Evolutionary conservation across 202 grass and related monocot species (phyloP), one percentile per base, ranked within the genome.

Genomic region (Setaria viridis): DNA sequence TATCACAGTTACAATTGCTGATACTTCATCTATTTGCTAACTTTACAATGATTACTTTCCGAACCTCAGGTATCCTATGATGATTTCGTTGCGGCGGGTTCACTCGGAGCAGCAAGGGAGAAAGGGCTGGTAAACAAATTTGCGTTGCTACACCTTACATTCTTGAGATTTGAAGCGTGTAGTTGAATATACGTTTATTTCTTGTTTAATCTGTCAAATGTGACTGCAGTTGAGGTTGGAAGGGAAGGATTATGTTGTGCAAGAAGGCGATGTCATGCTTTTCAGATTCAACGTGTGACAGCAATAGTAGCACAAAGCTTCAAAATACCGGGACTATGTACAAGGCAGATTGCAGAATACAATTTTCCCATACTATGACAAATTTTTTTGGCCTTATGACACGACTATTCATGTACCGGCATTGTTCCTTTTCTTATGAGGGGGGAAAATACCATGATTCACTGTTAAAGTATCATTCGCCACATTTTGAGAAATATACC

Each of bases 201-300:
- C 58, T 48, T 48, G 34, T 75, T 78, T 74, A 74, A 37, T 74
- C 72, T 74, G 29, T 75, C 21, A 76, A 76, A 57, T 85, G 11
- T 89, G 47, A 57, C 71, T 88, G 84, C 88, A 99, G 93, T 49
- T 99, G 91, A 91, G 91, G 66, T 90, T 86, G 76, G 93, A 96
- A 90, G 96, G 96, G 33, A 99, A 99, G 87, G 96, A 99, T 60
- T 99, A 99, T 76, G 41, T 90, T 72, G 91, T 99, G 53, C 81
- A 90, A 87, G 96, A 99, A 94, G 96, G 96, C 76, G 93, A 99
- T 69, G 88, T 99, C 51, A 95, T 99, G 93, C 93, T 99, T 70
- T 99, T 99, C 82, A 85, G 96, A 66, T 99, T 96, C 82, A 99
- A 99, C 60, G 93, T 99, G 46, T 99, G 69, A 99, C 34, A 64